Base-by-base conservation (phyloP, 345 rosid genomes). In the Dipteronia dyeriana region DNA sequence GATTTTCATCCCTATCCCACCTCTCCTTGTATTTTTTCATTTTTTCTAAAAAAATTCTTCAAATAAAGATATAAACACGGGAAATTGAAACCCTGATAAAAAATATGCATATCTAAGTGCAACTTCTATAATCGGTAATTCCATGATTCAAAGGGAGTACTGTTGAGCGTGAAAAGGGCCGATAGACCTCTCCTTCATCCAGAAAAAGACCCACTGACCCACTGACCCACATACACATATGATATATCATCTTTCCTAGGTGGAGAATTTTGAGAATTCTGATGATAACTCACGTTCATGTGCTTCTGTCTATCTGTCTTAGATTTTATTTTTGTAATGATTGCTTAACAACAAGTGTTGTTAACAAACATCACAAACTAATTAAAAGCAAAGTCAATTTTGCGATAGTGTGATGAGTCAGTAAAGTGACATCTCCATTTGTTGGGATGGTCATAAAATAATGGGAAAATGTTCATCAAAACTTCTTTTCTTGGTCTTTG, bases 261-360 rank as follows among this genome's bases (percentile, higher is more conserved):
- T 59, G 64, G 68, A 66, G 65, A 82, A 56, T 74, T 70, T 66
- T 49, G 76, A 25, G 13, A 75, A 63, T n/a, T 49, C 71, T 78
- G 76, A 82, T 75, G 39, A 65, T 34, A 34, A 34, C 38, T 5
- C 38, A 5, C 61, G 13, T 47, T 75, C 78, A 65, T 75, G 78
- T 65, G 71, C 78, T 1, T 22, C 12, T 75, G 70, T 75, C 74
- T 9, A 43, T 43, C 17, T 34, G 38, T 34, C 38, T 34, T 34
- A 34, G 12, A 41, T 41, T n/a, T 66, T 62, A 45, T 10, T 8
- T 14, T 66, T 57, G 57, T 59, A 59, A 73, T 23, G 31, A 23
- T 62, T 76, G 3, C 6, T 5, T 16, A 25, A 10, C 38, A 31
- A 31, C 5, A 31, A 31, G 38, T 31, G 38, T 31, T 47, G 7